Evolutionary conservation across 2,329 filamentous ascomycete genomes (phyloP), one percentile per base, ranked within the genome.

Genomic region (Cladosporium austrohemisphaericum): DNA sequence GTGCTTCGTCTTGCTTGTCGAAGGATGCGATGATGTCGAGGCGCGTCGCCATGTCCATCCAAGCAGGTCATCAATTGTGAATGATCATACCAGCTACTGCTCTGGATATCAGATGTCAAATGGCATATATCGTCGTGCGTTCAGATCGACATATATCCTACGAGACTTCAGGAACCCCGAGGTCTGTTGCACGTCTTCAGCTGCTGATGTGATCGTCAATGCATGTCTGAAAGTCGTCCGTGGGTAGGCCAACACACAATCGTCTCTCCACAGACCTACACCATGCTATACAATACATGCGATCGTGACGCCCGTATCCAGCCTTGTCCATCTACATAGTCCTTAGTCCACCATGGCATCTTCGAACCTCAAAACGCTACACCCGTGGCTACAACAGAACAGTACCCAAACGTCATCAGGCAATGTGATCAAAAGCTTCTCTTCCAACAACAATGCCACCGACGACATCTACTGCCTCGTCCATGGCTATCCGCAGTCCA

Each of bases 401-500:
- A 50, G 57, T 49, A 60, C 58, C 20, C 50, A 56, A 60, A 31
- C 26, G 8, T 31, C 44, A 4, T 47, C 44, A 5, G 44, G 44
- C 33, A n/a, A 6, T 35, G 64, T 53, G 1, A 52, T 68, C n/a
- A 55, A 60, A 38, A 64, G 62, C 54, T 68, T 62, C 55, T 41
- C 38, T n/a, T 58, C 55, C 18, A 61, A 63, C 48, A 64, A 68
- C 44, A 55, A 53, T 26, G 64, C 63, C 32, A 57, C 58, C 0
- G 65, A 64, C 7, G 57, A 62, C n/a, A 57, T 76, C 33, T 52
- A 75, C 10, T 68, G 69, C 36, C 57, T 74, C 28, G 64, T 75
- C 26, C 73, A 75, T 57, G 73, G 72, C 40, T 76, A 72, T 55
- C 73, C 72, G 4, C 70, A 76, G 56, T 67, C 67, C 44, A 66